Conservation (phyloP, 371 early-diverging fungal genomes). For the Dichotomocladium elegans region DNA sequence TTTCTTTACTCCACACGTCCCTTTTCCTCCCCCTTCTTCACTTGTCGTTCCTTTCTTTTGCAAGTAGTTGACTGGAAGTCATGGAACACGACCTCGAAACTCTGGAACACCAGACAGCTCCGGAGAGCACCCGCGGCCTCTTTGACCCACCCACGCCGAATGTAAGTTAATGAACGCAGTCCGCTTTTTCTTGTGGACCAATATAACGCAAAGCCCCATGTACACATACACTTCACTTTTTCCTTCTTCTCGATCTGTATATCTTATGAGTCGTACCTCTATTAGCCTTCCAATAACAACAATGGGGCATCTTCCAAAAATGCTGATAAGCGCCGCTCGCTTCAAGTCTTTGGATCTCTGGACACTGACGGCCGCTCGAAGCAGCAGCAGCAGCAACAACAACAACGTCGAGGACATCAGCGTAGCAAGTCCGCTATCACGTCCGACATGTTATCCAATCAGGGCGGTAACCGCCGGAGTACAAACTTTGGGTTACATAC, state of each 20-base stretch:
- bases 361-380: constrained; percentile 4
- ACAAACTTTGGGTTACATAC: constrained; percentile 30
- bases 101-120: constrained; percentile 50
- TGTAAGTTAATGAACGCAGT: constrained; percentile 13
- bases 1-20: constrained; percentile 4
- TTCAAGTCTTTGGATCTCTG: constrained; percentile 1
- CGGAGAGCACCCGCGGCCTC: constrained; percentile 49
- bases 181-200: no score
- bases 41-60: constrained; percentile 20
- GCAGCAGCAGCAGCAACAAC: constrained; percentile 11
- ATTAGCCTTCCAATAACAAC: no score
- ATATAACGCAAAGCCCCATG: no score
- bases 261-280: no score
- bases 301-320: neutral
- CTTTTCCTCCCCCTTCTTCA: constrained; percentile 16
- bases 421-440: constrained; percentile 37
- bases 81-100: constrained; percentile 32
- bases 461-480: constrained; percentile 21
- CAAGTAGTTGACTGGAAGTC: constrained; percentile 9
- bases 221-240: no score
- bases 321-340: constrained; percentile 7
- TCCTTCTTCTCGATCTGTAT: no score
- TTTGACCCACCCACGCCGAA: constrained; percentile 39
- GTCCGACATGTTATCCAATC: constrained; percentile 30
- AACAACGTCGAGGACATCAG: constrained; percentile 29